Conservation (phyloP, 495 filamentous ascomycete genomes). For the Cryomyces minteri region DNA sequence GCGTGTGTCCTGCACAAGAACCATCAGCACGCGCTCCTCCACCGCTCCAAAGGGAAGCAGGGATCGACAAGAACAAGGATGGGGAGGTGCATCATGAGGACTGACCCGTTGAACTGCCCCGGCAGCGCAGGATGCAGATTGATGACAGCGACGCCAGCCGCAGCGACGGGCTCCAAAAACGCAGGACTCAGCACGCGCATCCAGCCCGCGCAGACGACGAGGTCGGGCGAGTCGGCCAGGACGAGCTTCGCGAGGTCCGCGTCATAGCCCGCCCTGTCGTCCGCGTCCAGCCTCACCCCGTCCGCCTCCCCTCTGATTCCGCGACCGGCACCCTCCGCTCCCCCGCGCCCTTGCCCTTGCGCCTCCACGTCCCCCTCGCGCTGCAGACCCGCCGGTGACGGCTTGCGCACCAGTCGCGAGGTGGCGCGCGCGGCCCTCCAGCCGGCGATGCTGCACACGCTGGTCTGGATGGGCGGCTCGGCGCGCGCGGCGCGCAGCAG, state of each 20-base stretch:
- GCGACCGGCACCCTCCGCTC: too few relatives aligned
- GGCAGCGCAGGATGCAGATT: conserved; percentile 76
- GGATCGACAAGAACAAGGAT: too few relatives aligned
- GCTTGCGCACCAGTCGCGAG: too few relatives aligned
- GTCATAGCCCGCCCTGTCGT: conserved; percentile 37
- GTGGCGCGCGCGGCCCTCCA: too few relatives aligned
- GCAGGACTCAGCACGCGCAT: conserved; percentile 50
- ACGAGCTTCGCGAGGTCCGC: conserved; percentile 58
- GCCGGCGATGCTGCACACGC: too few relatives aligned
- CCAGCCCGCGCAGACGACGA: conserved; percentile 54
- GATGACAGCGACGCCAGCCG: conserved; percentile 46
- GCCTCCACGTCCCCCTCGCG: too few relatives aligned
- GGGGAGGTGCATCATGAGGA: too few relatives aligned
- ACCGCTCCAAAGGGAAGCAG: conserved; percentile 8
- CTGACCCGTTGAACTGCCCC: conserved; percentile 31
- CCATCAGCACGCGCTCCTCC: neutral
- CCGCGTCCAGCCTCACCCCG: too few relatives aligned
- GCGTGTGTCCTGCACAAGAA: conserved; percentile 47
- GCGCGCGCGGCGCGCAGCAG: conserved; percentile 35
- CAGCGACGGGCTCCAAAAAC: conserved; percentile 48
- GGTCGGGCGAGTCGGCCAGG: conserved; percentile 44
- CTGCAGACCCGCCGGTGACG: too few relatives aligned
- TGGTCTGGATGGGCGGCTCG: too few relatives aligned
- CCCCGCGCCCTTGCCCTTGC: too few relatives aligned
- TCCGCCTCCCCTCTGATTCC: too few relatives aligned